Conservation (phyloP, 176 grass and related monocot species). For the Musa beccarii region DNA sequence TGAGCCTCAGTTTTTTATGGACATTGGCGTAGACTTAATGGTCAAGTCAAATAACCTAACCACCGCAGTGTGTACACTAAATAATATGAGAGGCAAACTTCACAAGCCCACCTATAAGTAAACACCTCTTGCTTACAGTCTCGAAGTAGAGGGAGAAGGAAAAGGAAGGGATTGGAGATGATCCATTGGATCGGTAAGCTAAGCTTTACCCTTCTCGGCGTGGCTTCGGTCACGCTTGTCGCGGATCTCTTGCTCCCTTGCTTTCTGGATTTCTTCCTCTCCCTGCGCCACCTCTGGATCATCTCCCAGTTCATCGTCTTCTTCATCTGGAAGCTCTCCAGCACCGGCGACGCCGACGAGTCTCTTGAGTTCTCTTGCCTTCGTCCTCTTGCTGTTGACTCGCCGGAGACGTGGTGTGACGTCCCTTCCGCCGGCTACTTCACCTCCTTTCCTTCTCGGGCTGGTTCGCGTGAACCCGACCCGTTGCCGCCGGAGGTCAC, state of each 20-base stretch:
- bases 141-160: no score
- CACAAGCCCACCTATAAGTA: no score
- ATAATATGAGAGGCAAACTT: no score
- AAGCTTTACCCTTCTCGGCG: background rate
- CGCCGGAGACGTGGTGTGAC: background rate
- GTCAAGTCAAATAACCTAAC: no score
- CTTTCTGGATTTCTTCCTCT: background rate
- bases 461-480: background rate
- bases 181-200: background rate
- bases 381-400: background rate
- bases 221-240: background rate
- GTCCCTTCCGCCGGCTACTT: background rate
- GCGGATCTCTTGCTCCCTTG: background rate
- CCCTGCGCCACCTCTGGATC: conserved; percentile 2
- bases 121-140: no score
- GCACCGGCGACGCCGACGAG: background rate
- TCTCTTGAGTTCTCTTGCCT: no score
- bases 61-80: no score
- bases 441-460: background rate
- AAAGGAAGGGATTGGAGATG: no score
- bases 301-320: conserved; percentile 9
- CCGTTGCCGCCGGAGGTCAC: background rate
- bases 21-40: no score
- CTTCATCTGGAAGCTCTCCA: conserved; percentile 10
- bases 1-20: no score